Conservation (phyloP, 805 yeast genomes). For the Vanderwaltozyma verrucispora region DNA sequence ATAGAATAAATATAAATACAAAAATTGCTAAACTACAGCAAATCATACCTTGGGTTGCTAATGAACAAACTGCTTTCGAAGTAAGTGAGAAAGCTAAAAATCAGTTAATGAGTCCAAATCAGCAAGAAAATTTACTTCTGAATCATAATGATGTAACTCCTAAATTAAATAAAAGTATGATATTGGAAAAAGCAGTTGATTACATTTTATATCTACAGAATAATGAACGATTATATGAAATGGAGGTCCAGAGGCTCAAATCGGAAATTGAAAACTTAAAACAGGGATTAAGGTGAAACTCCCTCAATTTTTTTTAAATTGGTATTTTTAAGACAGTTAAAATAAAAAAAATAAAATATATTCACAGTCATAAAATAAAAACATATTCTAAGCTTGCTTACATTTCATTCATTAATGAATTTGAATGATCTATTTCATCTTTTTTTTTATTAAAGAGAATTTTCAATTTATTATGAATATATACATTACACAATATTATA, state of each 20-base stretch:
- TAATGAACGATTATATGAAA: slow-evolving; percentile 31
- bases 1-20: slow-evolving; percentile 61
- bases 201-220: slow-evolving; percentile 46
- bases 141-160: slow-evolving; percentile 9
- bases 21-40: slow-evolving; percentile 59
- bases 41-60: slow-evolving; percentile 57
- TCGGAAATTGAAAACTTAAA: slow-evolving; percentile 24
- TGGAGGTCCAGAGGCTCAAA: slow-evolving; percentile 26
- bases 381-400: too few species aligned
- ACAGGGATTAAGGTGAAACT: not conserved
- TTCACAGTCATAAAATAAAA: not conserved
- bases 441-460: too few species aligned
- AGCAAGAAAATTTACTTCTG: not conserved
- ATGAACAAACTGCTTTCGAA: slow-evolving; percentile 54
- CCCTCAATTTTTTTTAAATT: too few species aligned
- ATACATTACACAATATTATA: too few species aligned
- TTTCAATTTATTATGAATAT: too few species aligned
- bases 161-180: slow-evolving; percentile 53
- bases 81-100: slow-evolving; percentile 12
- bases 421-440: too few species aligned
- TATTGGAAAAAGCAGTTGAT: slow-evolving; percentile 57
- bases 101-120: not conserved
- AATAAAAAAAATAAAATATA: not conserved
- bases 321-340: too few species aligned
- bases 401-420: too few species aligned